These are phyloP conservation scores for Tetracladium marchalianum DNA, from an alignment of 495 filamentous ascomycete species.

Conservation along the genomic window DNA sequence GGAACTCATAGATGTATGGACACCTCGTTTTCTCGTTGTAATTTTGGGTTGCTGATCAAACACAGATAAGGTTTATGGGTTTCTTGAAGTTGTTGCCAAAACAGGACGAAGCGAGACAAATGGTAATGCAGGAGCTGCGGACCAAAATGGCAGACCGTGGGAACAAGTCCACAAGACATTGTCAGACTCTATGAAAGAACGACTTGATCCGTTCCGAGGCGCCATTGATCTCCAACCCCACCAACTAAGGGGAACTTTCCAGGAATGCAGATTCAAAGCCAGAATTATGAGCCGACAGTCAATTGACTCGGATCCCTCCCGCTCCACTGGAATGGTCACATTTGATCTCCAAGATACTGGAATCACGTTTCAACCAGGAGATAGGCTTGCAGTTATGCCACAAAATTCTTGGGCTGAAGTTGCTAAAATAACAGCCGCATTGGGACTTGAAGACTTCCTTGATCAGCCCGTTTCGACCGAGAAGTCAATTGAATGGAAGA, in stretches of 20 bases:
- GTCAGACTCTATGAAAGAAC: slow-evolving; percentile 25
- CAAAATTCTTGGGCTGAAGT: slow-evolving; percentile 20
- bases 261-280: slow-evolving; percentile 22
- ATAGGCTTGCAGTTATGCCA: slow-evolving; percentile 24
- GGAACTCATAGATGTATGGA: slow-evolving; percentile 22
- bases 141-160: slow-evolving; percentile 21
- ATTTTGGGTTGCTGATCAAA: background rate
- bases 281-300: slow-evolving; percentile 12
- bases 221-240: slow-evolving; percentile 20
- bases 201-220: slow-evolving; percentile 21
- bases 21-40: background rate
- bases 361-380: slow-evolving; percentile 23
- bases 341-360: slow-evolving; percentile 20
- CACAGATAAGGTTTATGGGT: slow-evolving; percentile 25
- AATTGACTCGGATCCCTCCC: slow-evolving; percentile 17
- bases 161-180: slow-evolving; percentile 25
- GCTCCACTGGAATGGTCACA: slow-evolving; percentile 20
- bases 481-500: slow-evolving; percentile 19
- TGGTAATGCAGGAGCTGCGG: slow-evolving; percentile 19
- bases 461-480: slow-evolving; percentile 18
- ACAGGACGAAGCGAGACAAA: slow-evolving; percentile 25
- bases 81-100: slow-evolving; percentile 26
- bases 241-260: slow-evolving; percentile 22
- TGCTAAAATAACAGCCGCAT: slow-evolving; percentile 16
- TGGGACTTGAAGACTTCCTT: slow-evolving; percentile 18